These are phyloP conservation scores for Cercospora citrullina DNA, from an alignment of 2,329 filamentous ascomycete species.

Conservation along the genomic window DNA sequence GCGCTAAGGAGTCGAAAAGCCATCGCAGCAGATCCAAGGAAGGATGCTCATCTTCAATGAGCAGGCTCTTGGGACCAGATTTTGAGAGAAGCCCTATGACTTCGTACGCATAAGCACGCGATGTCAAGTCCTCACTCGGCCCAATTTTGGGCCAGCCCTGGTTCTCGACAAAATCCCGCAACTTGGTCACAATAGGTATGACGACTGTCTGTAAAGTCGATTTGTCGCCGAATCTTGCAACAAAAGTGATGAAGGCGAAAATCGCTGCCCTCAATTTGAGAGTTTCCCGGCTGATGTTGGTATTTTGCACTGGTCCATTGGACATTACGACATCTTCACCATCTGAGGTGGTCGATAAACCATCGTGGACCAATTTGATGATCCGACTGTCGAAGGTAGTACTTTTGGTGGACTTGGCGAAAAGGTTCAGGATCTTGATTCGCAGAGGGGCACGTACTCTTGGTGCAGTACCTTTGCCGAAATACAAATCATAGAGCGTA, in stretches of 20 bases:
- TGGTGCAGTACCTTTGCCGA: constrained; percentile 54
- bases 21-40: constrained; percentile 64
- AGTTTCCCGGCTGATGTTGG: constrained; percentile 66
- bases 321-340: constrained; percentile 38
- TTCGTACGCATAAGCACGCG: constrained; percentile 84
- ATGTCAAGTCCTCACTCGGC: constrained; percentile 57
- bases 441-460: constrained; percentile 68
- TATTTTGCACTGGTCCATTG: constrained; percentile 36
- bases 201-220: constrained; percentile 66
- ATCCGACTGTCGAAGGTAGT: constrained; percentile 69
- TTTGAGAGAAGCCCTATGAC: constrained; percentile 79
- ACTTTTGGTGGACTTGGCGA: constrained; percentile 74
- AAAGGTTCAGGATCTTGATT: constrained; percentile 70
- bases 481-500: constrained; percentile 71
- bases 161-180: constrained; percentile 71
- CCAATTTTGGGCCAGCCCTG: constrained; percentile 78
- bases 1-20: constrained; percentile 79
- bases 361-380: constrained; percentile 66
- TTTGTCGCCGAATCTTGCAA: constrained; percentile 69
- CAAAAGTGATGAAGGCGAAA: constrained; percentile 84
- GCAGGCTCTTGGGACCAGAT: constrained; percentile 60
- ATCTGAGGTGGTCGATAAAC: constrained; percentile 53
- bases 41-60: constrained; percentile 46
- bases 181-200: constrained; percentile 63
- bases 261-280: constrained; percentile 78